Evolutionary conservation across 768 basidiomycete species (phyloP).

Genomic region (Mycena vulgaris): DNA sequence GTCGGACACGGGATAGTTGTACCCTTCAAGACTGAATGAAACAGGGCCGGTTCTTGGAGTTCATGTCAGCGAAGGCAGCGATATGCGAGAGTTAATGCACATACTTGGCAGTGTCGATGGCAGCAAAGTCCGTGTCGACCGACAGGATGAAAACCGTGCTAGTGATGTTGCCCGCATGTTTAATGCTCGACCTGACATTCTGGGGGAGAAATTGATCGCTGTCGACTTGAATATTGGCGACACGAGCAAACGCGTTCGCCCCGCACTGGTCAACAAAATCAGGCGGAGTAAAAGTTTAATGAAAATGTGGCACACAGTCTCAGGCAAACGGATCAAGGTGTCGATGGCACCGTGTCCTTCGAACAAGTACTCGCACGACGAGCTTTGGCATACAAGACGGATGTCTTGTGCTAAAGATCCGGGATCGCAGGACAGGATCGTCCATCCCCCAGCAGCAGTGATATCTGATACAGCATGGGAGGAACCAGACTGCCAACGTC

Average conservation of each 20-base stretch:
- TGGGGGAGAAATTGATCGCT: constrained; percentile 14
- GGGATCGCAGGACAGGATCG: constrained; percentile 31
- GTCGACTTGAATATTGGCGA: constrained; percentile 24
- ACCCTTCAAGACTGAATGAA: constrained; percentile 26
- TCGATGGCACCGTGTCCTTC: constrained; percentile 34
- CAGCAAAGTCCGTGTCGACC: constrained; percentile 30
- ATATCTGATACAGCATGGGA: constrained; percentile 36
- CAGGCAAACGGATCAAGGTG: constrained; percentile 29
- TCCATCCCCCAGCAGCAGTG: constrained; percentile 37
- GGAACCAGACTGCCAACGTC: constrained; percentile 5
- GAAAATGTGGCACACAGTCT: constrained; percentile 8
- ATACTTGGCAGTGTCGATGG: constrained; percentile 9
- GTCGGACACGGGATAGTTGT: constrained; percentile 30
- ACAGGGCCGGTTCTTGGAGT: constrained; percentile 30
- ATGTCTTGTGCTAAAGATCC: constrained; percentile 31
- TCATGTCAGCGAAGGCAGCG: background rate
- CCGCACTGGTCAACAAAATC: constrained; percentile 17
- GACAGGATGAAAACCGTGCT: constrained; percentile 31
- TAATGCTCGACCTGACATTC: background rate
- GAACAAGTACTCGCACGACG: constrained; percentile 31
- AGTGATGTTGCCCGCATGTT: constrained; percentile 20
- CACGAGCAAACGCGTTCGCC: constrained; percentile 23
- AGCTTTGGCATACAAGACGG: constrained; percentile 33
- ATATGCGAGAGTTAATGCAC: background rate
- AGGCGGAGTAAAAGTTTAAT: background rate